These are phyloP conservation scores for Darksidea phi DNA, from an alignment of 495 filamentous ascomycete genomes.

Conservation along the genomic window DNA sequence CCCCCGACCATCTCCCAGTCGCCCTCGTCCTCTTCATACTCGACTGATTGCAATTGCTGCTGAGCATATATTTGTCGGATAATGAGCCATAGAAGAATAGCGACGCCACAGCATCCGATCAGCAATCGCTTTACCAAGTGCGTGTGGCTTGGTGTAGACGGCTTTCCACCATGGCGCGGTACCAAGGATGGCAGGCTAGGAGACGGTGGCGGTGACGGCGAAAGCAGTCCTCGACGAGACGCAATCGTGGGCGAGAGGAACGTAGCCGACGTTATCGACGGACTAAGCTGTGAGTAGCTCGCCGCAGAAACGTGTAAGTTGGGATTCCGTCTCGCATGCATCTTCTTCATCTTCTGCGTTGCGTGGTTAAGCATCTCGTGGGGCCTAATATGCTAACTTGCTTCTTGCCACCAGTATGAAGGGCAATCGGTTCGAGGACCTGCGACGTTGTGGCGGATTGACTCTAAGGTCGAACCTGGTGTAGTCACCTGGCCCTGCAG, in stretches of 20 bases:
- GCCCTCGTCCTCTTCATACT: slow-evolving; percentile 13
- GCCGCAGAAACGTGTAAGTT: slow-evolving; percentile 41
- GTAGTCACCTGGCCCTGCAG: slow-evolving; percentile 34
- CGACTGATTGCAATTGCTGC: neutral
- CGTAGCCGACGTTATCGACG: slow-evolving; percentile 35
- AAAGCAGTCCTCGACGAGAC: slow-evolving; percentile 57
- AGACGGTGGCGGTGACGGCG: slow-evolving; percentile 58
- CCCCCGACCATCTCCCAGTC: slow-evolving; percentile 55
- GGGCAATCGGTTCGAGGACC: neutral
- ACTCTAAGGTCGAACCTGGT: slow-evolving; percentile 2
- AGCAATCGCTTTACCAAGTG: slow-evolving; percentile 41
- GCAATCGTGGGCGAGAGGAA: slow-evolving; percentile 55
- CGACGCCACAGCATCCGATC: slow-evolving; percentile 23
- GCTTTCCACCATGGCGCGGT: slow-evolving; percentile 58
- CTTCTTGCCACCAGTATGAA: neutral
- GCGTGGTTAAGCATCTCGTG: slow-evolving; percentile 34
- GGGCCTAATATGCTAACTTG: neutral
- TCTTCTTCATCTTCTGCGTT: slow-evolving; percentile 31
- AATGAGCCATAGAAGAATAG: slow-evolving; percentile 29
- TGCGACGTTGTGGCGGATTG: slow-evolving; percentile 2
- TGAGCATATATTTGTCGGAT: slow-evolving; percentile 26
- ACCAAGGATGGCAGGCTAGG: slow-evolving; percentile 64
- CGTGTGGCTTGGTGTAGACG: slow-evolving; percentile 48
- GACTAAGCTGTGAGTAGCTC: slow-evolving; percentile 35
- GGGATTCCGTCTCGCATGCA: slow-evolving; percentile 44